Evolutionary conservation across 2,329 filamentous ascomycete species (phyloP), one percentile per base, ranked within the genome.

Genomic region (Exserohilum turcica): DNA sequence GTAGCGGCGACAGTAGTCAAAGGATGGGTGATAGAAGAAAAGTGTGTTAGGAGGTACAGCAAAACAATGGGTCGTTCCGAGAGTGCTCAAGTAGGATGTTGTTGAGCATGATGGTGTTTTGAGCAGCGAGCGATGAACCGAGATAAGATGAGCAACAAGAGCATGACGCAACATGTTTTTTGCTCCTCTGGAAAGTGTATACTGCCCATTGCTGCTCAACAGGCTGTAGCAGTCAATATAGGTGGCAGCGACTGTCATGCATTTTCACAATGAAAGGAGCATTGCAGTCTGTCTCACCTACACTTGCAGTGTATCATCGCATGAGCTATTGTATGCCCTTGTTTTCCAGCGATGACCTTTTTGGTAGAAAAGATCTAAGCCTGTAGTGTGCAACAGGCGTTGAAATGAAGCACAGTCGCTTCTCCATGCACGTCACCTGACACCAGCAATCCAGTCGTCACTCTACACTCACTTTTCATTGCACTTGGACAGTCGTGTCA

Each of bases 61-160:
- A 27, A 35, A 35, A 24, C 31, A 44, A 44, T 44, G 5, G 31
- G 4, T 44, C 31, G 18, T 15, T 35, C 44, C 31, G 18, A 35
- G n/a, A 31, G 31, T 54, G 47, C 39, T 45, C 37, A 33, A 29
- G 38, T 45, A 57, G 51, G 54, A 53, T 51, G 10, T 18, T 48
- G 15, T 52, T 42, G 15, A 36, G 29, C 51, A 44, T 15, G 38
- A 27, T 48, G 27, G 19, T 37, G 24, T 32, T 12, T 18, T 51
- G 29, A 35, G 33, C 35, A n/a, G 35, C 32, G 10, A 42, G 44
- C 13, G 16, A 24, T 47, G 37, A 15, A 29, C 16, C n/a, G 21
- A 49, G 32, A 32, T 12, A 16, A 32, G 21, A 47, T 18, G 19
- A 12, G 10, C 42, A 38, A 43, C n/a, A 40, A 28, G 43, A 46